phyloP scores from a whole-genome alignment of 768 basidiomycete species.

The Sarcodon aspratus region DNA sequence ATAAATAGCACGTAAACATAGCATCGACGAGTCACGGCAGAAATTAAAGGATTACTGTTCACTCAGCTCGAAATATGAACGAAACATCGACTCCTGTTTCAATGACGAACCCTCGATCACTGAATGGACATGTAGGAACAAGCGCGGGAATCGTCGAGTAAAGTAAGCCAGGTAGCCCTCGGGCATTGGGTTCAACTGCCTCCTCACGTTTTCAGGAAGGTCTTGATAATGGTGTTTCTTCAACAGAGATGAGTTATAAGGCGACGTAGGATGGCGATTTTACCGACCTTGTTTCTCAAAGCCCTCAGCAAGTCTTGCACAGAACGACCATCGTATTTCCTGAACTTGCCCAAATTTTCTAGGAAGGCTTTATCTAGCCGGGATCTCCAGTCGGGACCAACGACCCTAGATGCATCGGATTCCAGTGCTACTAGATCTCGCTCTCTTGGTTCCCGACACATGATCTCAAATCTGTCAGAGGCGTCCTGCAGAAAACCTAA shows the following conservation, averaged over 20 bases:
- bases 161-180: conserved; percentile 91
- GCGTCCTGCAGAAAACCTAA: conserved; percentile 95
- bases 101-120: conserved; percentile 68
- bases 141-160: conserved; percentile 79
- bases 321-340: conserved; percentile 89
- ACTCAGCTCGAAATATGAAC: conserved; percentile 71
- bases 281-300: conserved; percentile 82
- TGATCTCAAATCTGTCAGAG: conserved; percentile 95
- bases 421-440: conserved; percentile 68
- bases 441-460: conserved; percentile 88
- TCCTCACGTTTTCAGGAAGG: conserved; percentile 83
- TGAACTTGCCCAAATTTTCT: conserved; percentile 92
- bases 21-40: neutral
- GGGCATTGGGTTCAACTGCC: conserved; percentile 83
- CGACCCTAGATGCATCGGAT: conserved; percentile 50
- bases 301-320: conserved; percentile 91
- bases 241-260: neutral
- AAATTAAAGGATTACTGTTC: conserved; percentile 19
- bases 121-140: conserved; percentile 88
- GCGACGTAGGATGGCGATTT: neutral
- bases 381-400: conserved; percentile 86
- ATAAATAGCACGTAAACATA: neutral
- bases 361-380: conserved; percentile 83
- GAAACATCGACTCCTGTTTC: conserved; percentile 82
- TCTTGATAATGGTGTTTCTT: conserved; percentile 99